A percentile compares a stretch with the other conserved stretches of the same genome.
Conservation (phyloP, 1,139 yeast genomes). For the Meyerozyma smithsonii region DNA sequence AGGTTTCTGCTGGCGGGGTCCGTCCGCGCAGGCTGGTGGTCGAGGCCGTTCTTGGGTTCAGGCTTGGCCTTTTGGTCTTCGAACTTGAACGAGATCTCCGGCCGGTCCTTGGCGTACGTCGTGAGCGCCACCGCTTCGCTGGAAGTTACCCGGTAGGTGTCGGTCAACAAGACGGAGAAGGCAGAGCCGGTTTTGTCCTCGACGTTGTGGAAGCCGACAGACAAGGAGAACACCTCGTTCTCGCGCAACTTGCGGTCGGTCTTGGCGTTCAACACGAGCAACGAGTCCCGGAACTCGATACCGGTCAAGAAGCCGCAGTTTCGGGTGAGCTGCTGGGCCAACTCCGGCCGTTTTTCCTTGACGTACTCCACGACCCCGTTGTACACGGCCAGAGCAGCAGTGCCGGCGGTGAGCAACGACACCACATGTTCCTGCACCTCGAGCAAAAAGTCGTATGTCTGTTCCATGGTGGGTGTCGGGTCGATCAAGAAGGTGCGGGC, state of each 20-base stretch:
- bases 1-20: slow-evolving; percentile 55
- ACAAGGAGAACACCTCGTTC: slow-evolving; percentile 73
- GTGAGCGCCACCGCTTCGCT: slow-evolving; percentile 65
- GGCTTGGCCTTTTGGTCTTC: slow-evolving; percentile 41
- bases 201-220: slow-evolving; percentile 72
- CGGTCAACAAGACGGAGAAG: slow-evolving; percentile 76
- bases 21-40: slow-evolving; percentile 25
- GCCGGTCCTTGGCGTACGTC: slow-evolving; percentile 64
- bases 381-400: slow-evolving; percentile 62
- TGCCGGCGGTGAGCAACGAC: slow-evolving; percentile 61
- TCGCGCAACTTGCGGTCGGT: slow-evolving; percentile 64
- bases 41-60: slow-evolving; percentile 17
- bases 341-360: slow-evolving; percentile 54
- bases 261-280: slow-evolving; percentile 68
- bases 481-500: slow-evolving; percentile 88
- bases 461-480: slow-evolving; percentile 76
- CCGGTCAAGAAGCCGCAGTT: slow-evolving; percentile 91
- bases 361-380: slow-evolving; percentile 57
- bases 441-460: slow-evolving; percentile 72
- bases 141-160: slow-evolving; percentile 70
- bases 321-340: slow-evolving; percentile 63
- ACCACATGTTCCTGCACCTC: slow-evolving; percentile 63
- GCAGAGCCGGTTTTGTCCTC: slow-evolving; percentile 43
- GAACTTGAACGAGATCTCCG: slow-evolving; percentile 80
- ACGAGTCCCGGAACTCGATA: slow-evolving; percentile 81